Evolutionary conservation across 306 rosid species (phyloP).

Genomic region (Hippophae rhamnoides): DNA sequence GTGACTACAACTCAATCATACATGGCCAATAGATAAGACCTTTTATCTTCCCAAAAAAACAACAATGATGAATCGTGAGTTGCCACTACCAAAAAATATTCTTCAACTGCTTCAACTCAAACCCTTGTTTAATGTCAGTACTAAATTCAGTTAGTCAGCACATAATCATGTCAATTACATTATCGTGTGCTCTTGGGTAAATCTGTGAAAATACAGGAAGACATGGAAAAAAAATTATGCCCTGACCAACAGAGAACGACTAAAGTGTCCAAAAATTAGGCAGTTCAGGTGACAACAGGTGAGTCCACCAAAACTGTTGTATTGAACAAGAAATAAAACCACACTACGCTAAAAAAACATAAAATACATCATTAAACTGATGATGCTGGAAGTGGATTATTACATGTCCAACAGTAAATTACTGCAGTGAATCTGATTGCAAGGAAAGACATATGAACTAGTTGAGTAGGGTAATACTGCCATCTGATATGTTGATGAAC

Average conservation of each 20-base stretch:
- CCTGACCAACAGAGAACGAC: neutral
- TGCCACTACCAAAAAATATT: conserved; percentile 22
- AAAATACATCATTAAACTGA: neutral
- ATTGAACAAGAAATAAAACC: neutral
- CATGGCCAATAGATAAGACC: conserved; percentile 11
- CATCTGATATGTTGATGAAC: neutral
- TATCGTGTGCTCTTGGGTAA: neutral
- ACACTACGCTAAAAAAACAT: conserved; percentile 8
- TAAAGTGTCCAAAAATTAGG: too few relatives aligned
- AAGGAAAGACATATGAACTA: conserved; percentile 8
- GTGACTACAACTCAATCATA: conserved; percentile 20
- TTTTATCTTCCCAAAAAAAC: conserved; percentile 19
- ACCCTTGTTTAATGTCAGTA: conserved; percentile 14
- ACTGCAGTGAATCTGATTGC: neutral
- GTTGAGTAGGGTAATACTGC: neutral
- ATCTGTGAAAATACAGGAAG: neutral
- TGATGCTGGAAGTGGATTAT: conserved; percentile 8
- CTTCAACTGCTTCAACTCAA: conserved; percentile 11
- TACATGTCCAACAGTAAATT: conserved; percentile 1
- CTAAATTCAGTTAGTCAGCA: neutral
- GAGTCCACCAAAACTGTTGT: neutral
- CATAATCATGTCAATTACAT: neutral
- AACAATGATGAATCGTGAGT: conserved; percentile 13
- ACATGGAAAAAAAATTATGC: conserved; percentile 1
- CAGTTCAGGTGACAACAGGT: too few relatives aligned